A percentile compares a stretch with the other conserved stretches of the same genome.
phyloP scores from a whole-genome alignment of 2,329 filamentous ascomycete genomes.

The Neopestalotiopsis sp. region DNA sequence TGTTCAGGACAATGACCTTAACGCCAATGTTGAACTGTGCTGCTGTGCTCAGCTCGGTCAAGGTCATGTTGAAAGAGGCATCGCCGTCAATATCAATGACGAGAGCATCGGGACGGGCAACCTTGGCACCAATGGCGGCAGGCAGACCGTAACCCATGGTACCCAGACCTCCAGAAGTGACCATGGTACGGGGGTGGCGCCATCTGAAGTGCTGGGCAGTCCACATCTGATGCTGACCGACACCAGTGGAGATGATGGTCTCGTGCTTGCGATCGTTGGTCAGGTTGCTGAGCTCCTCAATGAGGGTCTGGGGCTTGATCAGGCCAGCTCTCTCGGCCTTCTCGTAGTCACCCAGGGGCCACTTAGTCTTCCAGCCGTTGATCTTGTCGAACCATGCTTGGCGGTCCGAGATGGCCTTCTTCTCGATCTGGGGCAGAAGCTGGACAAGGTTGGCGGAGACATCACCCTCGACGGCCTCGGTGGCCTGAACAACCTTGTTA shows the following conservation, averaged over 20 bases:
- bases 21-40: slow-evolving; percentile 96
- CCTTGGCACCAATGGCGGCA: slow-evolving; percentile 94
- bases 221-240: slow-evolving; percentile 99
- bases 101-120: slow-evolving; percentile 77
- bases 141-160: slow-evolving; percentile 97
- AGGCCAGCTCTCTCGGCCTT: slow-evolving; percentile 74
- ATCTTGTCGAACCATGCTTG: slow-evolving; percentile 92
- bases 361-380: slow-evolving; percentile 86
- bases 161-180: slow-evolving; percentile 93
- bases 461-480: slow-evolving; percentile 93
- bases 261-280: slow-evolving; percentile 80
- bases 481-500: slow-evolving; percentile 98
- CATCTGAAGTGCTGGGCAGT: slow-evolving; percentile 95
- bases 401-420: slow-evolving; percentile 67
- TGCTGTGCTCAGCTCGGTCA: slow-evolving; percentile 92
- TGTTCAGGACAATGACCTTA: slow-evolving; percentile 95
- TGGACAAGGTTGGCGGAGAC: slow-evolving; percentile 78
- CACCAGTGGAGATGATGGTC: slow-evolving; percentile 90
- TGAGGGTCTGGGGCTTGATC: slow-evolving; percentile 94
- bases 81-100: slow-evolving; percentile 98
- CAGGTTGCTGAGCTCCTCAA: slow-evolving; percentile 87
- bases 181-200: slow-evolving; percentile 89
- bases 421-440: slow-evolving; percentile 75
- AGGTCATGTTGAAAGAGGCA: slow-evolving; percentile 98
- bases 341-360: slow-evolving; percentile 85